Conservation (phyloP, 2,329 filamentous ascomycete species). For the Sordariomycetes sp. region DNA sequence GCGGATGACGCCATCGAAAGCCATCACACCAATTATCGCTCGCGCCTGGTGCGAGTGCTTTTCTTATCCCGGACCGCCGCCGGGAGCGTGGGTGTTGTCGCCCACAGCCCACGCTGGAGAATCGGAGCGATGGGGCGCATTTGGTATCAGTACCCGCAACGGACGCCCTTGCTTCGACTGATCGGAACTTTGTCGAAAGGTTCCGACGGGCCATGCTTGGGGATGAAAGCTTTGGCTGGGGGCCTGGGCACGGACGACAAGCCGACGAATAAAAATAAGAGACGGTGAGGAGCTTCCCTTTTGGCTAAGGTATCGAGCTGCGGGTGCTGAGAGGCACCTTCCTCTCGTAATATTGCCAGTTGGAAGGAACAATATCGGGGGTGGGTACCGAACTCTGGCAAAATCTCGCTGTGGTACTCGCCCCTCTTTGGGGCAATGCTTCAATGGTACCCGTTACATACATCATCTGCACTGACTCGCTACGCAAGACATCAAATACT, state of each 20-base stretch:
- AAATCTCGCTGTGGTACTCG: neutral
- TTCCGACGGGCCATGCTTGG: neutral
- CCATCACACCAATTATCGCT: too few relatives aligned
- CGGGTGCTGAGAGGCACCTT: neutral
- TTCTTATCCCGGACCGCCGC: too few relatives aligned
- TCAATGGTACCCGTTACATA: neutral
- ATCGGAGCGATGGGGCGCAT: neutral
- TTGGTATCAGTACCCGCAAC: neutral
- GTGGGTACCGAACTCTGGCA: neutral
- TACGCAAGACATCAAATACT: neutral
- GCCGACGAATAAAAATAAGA: slow-evolving; percentile 2
- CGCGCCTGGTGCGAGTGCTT: too few relatives aligned
- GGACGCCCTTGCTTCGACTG: too few relatives aligned
- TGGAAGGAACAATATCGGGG: neutral
- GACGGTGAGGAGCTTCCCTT: neutral
- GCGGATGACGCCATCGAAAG: neutral
- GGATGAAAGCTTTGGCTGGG: too few relatives aligned
- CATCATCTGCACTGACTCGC: neutral
- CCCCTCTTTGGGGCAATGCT: neutral
- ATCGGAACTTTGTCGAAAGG: neutral
- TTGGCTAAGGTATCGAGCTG: slow-evolving; percentile 2
- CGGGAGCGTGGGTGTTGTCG: too few relatives aligned
- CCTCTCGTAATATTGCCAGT: neutral
- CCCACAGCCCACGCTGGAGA: neutral
- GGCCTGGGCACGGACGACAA: neutral